These are phyloP conservation scores for Schwanniomyces pseudopolymorphus DNA, from an alignment of 805 yeast species.

Conservation along the genomic window DNA sequence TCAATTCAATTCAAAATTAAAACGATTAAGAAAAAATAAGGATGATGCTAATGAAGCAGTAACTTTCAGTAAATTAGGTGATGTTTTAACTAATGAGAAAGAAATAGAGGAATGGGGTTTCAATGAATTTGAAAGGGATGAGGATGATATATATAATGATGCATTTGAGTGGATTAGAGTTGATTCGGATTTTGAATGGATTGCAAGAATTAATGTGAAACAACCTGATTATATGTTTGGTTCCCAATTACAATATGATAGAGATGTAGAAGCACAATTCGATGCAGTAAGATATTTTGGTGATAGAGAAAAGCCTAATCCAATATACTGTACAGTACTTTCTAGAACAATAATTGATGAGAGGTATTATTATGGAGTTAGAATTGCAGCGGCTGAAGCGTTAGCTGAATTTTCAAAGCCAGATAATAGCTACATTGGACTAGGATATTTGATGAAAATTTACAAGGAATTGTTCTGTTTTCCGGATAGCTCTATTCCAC, in stretches of 20 bases:
- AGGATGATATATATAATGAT: conserved; percentile 72
- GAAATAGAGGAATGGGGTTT: conserved; percentile 74
- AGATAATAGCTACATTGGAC: conserved; percentile 66
- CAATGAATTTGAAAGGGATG: conserved; percentile 66
- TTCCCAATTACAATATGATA: conserved; percentile 88
- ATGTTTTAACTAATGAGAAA: conserved; percentile 58
- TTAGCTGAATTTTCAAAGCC: conserved; percentile 66
- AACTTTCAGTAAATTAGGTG: conserved; percentile 65
- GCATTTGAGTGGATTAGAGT: conserved; percentile 97
- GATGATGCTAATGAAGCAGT: conserved; percentile 45
- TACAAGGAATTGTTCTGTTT: conserved; percentile 74
- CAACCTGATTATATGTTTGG: conserved; percentile 96
- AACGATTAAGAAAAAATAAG: conserved; percentile 66
- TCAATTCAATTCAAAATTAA: conserved; percentile 92
- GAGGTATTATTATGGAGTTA: conserved; percentile 83
- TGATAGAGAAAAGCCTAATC: conserved; percentile 53
- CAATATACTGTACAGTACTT: conserved; percentile 71
- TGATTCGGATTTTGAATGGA: conserved; percentile 99
- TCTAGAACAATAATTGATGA: conserved; percentile 79
- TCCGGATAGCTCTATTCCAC: conserved; percentile 58
- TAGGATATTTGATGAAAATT: conserved; percentile 67
- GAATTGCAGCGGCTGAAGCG: conserved; percentile 84
- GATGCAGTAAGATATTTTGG: conserved; percentile 80
- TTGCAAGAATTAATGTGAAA: conserved; percentile 72
- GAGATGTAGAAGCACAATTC: conserved; percentile 93